Evolutionary conservation across 805 yeast species (phyloP), one percentile per base, ranked within the genome.

Genomic region (Kodamaea fukazawae): DNA sequence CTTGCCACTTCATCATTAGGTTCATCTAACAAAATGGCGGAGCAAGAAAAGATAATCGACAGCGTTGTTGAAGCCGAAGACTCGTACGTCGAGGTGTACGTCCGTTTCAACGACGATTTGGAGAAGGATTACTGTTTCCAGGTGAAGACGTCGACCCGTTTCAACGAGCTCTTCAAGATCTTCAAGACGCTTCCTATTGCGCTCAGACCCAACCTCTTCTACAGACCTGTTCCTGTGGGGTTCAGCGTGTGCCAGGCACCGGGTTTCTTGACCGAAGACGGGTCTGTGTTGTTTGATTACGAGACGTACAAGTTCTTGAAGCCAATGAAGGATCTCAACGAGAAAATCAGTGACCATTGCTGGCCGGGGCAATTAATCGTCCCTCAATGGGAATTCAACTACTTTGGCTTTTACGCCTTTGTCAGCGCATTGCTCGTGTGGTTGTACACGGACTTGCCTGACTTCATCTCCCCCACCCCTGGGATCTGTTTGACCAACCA

Each of bases 401-500:
- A 61, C 18, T 63, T 67, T 44, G 71, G 67, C 20, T 72, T 61
- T 47, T 65, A 71, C 48, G 49, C 70, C 25, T 56, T 73, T 39
- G 36, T 67, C 12, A 36, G 71, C 1, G 42, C 66, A 3, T 63
- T 86, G 51, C 37, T 75, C 7, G 63, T 65, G 12, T 93, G 99
- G 98, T 74, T 93, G 43, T 93, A 90, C 61, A 81, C 96, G 1
- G 98, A 93, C 65, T 73, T 93, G 58, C 99, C 99, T 2, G 96
- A 88, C 55, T 75, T 71, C 51, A 69, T 88, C 39, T 78, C 90
- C 26, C 97, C 97, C 34, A 91, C 98, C 3, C 98, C 98, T 0
- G 96, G 96, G 16, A 74, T 81, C 42, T 84, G 90, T 48, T 64
- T 88, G 41, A 83, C 95, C 8, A 83, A 80, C 52, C 77, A 79